phyloP scores from a whole-genome alignment of 1,139 yeast genomes.

The Blastobotrys ciferrii region DNA sequence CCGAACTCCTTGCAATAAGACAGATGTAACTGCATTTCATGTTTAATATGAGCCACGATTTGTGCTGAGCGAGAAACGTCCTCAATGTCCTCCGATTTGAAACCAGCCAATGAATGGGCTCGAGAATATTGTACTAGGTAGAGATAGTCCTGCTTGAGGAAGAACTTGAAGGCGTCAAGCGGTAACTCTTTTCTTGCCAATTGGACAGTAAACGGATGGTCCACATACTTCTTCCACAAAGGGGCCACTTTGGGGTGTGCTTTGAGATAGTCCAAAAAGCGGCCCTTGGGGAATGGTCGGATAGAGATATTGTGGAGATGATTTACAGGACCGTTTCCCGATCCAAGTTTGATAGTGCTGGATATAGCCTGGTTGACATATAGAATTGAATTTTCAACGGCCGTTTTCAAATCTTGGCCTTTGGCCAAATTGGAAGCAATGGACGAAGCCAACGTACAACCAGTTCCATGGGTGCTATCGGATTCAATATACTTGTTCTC shows the following conservation, averaged over 20 bases:
- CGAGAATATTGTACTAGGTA: slow-evolving; percentile 69
- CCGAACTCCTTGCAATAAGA: slow-evolving; percentile 50
- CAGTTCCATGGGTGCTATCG: slow-evolving; percentile 80
- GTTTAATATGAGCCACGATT: slow-evolving; percentile 52
- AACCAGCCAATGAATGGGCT: slow-evolving; percentile 63
- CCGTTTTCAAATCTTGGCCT: slow-evolving; percentile 44
- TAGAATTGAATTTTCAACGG: slow-evolving; percentile 58
- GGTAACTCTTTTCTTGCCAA: slow-evolving; percentile 55
- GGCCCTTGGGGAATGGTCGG: slow-evolving; percentile 41
- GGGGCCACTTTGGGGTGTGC: slow-evolving; percentile 54
- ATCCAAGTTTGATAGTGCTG: slow-evolving; percentile 44
- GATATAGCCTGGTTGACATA: slow-evolving; percentile 68
- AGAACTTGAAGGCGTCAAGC: slow-evolving; percentile 52
- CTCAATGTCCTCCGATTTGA: slow-evolving; percentile 54
- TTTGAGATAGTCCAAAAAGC: slow-evolving; percentile 51
- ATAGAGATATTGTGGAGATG: slow-evolving; percentile 44
- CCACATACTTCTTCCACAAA: slow-evolving; percentile 57
- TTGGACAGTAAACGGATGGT: slow-evolving; percentile 60
- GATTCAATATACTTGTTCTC: slow-evolving; percentile 51
- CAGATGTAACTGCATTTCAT: slow-evolving; percentile 58
- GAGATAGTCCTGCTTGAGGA: slow-evolving; percentile 67
- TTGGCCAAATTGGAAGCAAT: slow-evolving; percentile 73
- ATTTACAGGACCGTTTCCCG: slow-evolving; percentile 73
- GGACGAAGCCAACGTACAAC: slow-evolving; percentile 83
- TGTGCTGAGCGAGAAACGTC: slow-evolving; percentile 52